Evolutionary conservation across 2,329 filamentous ascomycete genomes (phyloP).

Genomic region (Ophiocordyceps camponoti-leonardi): DNA sequence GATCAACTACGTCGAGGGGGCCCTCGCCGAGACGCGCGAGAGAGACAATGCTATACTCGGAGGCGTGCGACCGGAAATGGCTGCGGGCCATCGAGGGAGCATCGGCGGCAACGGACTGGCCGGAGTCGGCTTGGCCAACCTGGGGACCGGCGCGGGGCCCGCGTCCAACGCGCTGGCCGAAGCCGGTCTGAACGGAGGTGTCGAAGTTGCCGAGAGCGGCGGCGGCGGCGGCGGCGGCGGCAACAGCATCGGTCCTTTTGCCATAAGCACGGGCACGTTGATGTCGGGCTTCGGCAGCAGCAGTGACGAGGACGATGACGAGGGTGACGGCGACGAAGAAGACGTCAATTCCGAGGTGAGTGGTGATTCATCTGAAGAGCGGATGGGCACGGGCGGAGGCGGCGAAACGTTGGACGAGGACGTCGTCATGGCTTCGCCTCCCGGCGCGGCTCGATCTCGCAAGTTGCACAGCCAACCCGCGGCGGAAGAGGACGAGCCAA

Average conservation of each 20-base stretch:
- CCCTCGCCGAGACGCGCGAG: slow-evolving; percentile 82
- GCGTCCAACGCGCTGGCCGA: slow-evolving; percentile 60
- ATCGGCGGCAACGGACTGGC: slow-evolving; percentile 28
- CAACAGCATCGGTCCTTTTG: slow-evolving; percentile 31
- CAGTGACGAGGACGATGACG: slow-evolving; percentile 91
- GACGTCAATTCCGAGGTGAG: slow-evolving; percentile 54
- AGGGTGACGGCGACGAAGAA: slow-evolving; percentile 72
- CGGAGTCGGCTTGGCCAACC: slow-evolving; percentile 29
- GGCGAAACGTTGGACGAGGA: slow-evolving; percentile 5
- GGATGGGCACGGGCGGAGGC: slow-evolving; percentile 1
- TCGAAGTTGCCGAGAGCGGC: slow-evolving; percentile 49
- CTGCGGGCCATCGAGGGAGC: slow-evolving; percentile 60
- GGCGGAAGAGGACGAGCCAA: slow-evolving; percentile 2
- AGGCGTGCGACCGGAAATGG: slow-evolving; percentile 81
- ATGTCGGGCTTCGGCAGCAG: slow-evolving; percentile 88
- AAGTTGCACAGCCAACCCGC: slow-evolving; percentile 3
- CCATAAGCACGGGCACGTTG: slow-evolving; percentile 55
- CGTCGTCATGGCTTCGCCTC: slow-evolving; percentile 7
- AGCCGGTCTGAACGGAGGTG: slow-evolving; percentile 60
- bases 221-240: slow-evolving; percentile 39
- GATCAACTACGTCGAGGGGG: slow-evolving; percentile 89
- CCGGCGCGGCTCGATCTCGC: slow-evolving; percentile 1
- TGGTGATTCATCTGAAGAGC: slow-evolving; percentile 18
- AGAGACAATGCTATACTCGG: slow-evolving; percentile 96
- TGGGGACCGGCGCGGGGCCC: slow-evolving; percentile 17